phyloP scores from a whole-genome alignment of 2,329 filamentous ascomycete species.

The Colletotrichum scovillei region DNA sequence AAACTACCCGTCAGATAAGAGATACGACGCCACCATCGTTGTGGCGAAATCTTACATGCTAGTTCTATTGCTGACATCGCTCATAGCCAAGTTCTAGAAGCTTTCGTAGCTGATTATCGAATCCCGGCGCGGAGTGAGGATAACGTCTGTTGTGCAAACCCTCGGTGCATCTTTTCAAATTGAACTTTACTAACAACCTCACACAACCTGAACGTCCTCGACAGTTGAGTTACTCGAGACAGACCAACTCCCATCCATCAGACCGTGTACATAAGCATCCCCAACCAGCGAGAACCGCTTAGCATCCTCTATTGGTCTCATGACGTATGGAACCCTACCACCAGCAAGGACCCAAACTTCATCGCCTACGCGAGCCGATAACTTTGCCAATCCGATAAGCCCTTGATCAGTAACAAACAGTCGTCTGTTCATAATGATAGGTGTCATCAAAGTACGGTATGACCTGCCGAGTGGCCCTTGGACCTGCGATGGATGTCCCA shows the following conservation, averaged over 20 bases:
- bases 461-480: neutral
- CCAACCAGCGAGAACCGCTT: neutral
- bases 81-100: too few species aligned
- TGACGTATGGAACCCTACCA: neutral
- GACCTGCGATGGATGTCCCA: neutral
- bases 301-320: neutral
- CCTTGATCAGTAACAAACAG: neutral
- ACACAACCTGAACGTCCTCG: neutral
- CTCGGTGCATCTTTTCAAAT: too few species aligned
- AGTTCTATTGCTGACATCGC: too few species aligned
- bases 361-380: neutral
- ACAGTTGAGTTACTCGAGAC: neutral
- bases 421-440: neutral
- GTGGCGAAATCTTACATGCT: too few species aligned
- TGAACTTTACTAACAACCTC: neutral
- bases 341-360: neutral
- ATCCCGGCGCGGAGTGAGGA: too few species aligned
- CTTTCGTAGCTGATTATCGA: too few species aligned
- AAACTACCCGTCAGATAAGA: neutral
- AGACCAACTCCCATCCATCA: neutral
- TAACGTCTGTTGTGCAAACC: too few species aligned
- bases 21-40: neutral
- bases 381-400: neutral
- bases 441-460: neutral
- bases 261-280: neutral